Conservation (phyloP, 1,284 basidiomycete genomes). For the Ustilago vetiveriae region DNA sequence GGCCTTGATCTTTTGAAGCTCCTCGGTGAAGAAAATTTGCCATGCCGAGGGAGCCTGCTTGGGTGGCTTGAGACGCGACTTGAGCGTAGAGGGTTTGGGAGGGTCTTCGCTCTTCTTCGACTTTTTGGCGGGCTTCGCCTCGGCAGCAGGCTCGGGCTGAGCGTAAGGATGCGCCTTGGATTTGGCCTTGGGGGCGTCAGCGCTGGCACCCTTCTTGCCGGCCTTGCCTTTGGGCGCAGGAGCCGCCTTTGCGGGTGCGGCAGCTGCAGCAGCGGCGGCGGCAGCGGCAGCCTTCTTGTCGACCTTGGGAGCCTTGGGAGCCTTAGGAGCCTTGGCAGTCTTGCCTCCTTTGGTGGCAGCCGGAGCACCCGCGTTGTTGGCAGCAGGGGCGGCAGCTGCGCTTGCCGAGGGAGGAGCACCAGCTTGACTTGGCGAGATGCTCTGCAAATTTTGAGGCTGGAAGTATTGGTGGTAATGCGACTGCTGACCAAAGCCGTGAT, state of each 20-base stretch:
- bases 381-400: conserved; percentile 23
- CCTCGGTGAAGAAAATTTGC: conserved; percentile 96
- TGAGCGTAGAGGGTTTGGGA: conserved; percentile 67
- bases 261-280: conserved; percentile 22
- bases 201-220: conserved; percentile 47
- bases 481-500: conserved; percentile 48
- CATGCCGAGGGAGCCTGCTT: conserved; percentile 93
- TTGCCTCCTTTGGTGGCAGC: conserved; percentile 35
- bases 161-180: conserved; percentile 44
- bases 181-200: conserved; percentile 42
- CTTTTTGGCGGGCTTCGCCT: conserved; percentile 46
- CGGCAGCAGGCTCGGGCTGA: conserved; percentile 31
- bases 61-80: conserved; percentile 78
- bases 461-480: conserved; percentile 53
- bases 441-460: conserved; percentile 46
- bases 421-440: conserved; percentile 47
- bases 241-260: conserved; percentile 26
- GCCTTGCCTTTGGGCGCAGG: conserved; percentile 38
- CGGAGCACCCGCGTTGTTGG: conserved; percentile 15
- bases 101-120: conserved; percentile 50
- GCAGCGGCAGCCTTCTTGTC: conserved; percentile 38
- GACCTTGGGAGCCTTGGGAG: conserved; percentile 36
- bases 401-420: conserved; percentile 36
- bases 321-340: conserved; percentile 34
- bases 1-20: conserved; percentile 84